A percentile compares a stretch with the other conserved stretches of the same genome.
phyloP scores from a whole-genome alignment of 73 alveolate species.

The Loxodes magnus region DNA sequence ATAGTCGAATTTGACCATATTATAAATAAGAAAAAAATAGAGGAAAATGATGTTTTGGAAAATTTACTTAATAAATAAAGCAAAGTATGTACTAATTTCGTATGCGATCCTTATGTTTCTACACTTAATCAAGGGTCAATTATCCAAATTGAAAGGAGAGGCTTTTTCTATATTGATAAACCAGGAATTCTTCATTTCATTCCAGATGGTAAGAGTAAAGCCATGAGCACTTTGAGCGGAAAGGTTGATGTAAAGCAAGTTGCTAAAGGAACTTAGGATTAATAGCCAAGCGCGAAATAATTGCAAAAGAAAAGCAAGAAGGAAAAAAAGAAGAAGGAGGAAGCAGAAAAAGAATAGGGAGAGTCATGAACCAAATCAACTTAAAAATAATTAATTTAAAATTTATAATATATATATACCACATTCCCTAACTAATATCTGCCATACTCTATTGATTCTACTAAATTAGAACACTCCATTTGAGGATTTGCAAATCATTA shows the following conservation, averaged over 20 bases:
- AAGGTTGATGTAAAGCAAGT: conserved; percentile 21
- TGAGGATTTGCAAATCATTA: no score
- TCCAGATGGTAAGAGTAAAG: conserved; percentile 92
- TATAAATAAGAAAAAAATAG: conserved; percentile 69
- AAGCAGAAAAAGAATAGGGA: conserved; percentile 17
- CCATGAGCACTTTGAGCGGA: conserved; percentile 22
- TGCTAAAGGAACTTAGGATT: conserved; percentile 12
- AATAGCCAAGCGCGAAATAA: conserved; percentile 19
- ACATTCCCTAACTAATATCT: no score
- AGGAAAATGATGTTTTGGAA: conserved; percentile 68
- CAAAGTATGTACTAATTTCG: conserved; percentile 63
- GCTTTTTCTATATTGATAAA: conserved; percentile 79
- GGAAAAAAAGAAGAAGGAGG: conserved; percentile 16
- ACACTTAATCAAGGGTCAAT: conserved; percentile 45
- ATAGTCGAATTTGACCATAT: conserved; percentile 85
- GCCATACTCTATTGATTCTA: no score
- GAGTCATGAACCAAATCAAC: no score
- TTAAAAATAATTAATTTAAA: no score
- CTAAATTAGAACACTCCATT: no score
- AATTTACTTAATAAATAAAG: conserved; percentile 64
- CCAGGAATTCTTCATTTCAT: conserved; percentile 55
- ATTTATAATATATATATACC: no score
- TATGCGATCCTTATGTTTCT: conserved; percentile 64
- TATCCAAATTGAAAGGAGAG: conserved; percentile 91
- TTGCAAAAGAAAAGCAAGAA: conserved; percentile 25